Conservation (phyloP, 441 rosid genomes). For the Bocquillonia castaneifolia region DNA sequence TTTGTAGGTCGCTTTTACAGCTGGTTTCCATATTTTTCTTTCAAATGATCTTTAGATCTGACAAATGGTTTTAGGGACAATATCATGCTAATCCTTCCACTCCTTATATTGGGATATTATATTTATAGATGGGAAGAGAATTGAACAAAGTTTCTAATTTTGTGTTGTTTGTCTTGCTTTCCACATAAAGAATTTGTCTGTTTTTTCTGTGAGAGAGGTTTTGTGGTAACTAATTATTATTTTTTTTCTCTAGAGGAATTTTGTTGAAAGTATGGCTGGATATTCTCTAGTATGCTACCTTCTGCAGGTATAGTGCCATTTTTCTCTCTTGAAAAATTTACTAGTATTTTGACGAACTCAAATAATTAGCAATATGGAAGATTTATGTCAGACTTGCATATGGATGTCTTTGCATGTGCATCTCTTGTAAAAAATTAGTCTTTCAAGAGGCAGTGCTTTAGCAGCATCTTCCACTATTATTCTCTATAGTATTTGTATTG, state of each 20-base stretch:
- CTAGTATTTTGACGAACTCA: background rate
- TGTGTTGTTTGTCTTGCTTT: background rate
- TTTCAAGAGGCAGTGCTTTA: background rate
- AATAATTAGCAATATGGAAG: background rate
- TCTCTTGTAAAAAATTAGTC: background rate
- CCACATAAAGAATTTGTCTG: background rate
- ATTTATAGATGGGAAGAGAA: background rate
- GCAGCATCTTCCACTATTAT: background rate
- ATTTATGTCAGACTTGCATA: background rate
- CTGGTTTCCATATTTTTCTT: background rate
- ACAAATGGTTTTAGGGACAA: background rate
- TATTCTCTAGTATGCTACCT: conserved; percentile 97
- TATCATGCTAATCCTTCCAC: background rate
- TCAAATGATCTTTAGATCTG: background rate
- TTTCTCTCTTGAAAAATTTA: background rate
- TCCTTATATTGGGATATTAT: background rate
- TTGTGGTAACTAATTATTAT: too few relatives aligned
- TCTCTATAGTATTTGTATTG: background rate
- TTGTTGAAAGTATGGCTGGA: conserved; percentile 99
- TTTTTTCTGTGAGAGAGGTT: too few relatives aligned
- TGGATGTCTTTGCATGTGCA: background rate
- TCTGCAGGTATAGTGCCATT: conserved; percentile 56
- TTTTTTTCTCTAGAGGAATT: conserved; percentile 74
- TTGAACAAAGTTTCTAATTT: background rate
- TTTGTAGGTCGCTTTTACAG: background rate